Conservation (phyloP, 2,329 filamentous ascomycete species). For the Aspergillus tanneri region DNA sequence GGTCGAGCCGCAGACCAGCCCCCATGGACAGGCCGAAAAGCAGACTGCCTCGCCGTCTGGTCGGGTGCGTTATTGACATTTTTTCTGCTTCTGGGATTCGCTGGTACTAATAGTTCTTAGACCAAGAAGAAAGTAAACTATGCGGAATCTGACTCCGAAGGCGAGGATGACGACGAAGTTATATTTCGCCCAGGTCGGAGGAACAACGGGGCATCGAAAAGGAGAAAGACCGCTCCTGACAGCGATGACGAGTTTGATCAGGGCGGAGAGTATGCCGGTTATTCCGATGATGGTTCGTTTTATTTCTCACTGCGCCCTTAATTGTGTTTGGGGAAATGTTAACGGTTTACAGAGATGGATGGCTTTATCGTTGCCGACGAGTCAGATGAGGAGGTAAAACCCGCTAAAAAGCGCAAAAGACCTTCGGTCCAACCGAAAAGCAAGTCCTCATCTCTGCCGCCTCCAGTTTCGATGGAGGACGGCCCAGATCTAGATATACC, state of each 20-base stretch:
- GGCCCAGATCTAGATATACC: constrained; percentile 57
- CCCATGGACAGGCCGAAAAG: constrained; percentile 40
- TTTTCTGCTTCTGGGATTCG: constrained; percentile 6
- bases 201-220: constrained; percentile 52
- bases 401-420: constrained; percentile 71
- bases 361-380: constrained; percentile 88
- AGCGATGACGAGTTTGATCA: constrained; percentile 68
- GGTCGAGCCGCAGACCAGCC: constrained; percentile 34
- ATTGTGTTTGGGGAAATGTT: not conserved
- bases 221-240: constrained; percentile 63
- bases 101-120: constrained; percentile 32
- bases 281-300: constrained; percentile 51
- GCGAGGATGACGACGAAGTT: constrained; percentile 67
- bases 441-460: constrained; percentile 40
- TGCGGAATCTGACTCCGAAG: constrained; percentile 77
- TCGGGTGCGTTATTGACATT: constrained; percentile 59
- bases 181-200: constrained; percentile 60
- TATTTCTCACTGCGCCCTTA: not conserved
- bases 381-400: constrained; percentile 65
- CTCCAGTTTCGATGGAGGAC: constrained; percentile 55
- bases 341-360: constrained; percentile 64
- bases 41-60: constrained; percentile 70
- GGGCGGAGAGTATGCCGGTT: constrained; percentile 51
- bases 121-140: constrained; percentile 68
- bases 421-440: constrained; percentile 48